Base-by-base conservation (phyloP, 2,329 filamentous ascomycete species). In the Fusarium musae region DNA sequence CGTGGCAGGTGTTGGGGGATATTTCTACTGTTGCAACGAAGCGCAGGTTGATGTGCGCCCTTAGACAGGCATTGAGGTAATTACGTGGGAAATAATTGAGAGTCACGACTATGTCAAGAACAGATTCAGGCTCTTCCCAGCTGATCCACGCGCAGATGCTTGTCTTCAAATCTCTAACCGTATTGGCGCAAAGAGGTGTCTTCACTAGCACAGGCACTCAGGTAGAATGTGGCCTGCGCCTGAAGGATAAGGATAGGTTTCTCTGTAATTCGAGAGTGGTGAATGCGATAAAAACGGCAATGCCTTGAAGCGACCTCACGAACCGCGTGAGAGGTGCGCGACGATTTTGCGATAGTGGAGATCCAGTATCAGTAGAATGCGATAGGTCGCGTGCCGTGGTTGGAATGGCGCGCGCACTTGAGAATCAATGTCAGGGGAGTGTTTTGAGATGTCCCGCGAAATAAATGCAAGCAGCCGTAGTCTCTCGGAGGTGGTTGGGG, bases 41-140 rank as follows among this genome's bases (percentile, higher is more conserved):
- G 69, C 72, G 74, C 73, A 75, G 76, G 59, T 54, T 57, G 68
- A 63, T 69, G 68, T 72, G 68, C 74, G 70, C 69, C 73, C 66
- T 75, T 79, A 79, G 69, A 74, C 69, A 72, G 72, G 70, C 78
- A 79, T 78, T 75, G 75, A 69, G 70, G 70, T 77, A 75, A 77
- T 81, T 81, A 81, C 79, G 78, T 78, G 74, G 76, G 75, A 75
- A 75, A 79, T 73, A 77, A 77, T 77, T 78, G 80, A 75, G 74
- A 76, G 63, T 80, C 79, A 82, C 79, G 75, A 80, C 80, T 80
- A 81, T 77, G 69, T 77, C 77, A 79, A 78, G 69, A 65, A 66
- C 73, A 69, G 69, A 66, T 65, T 75, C 73, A 72, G 71, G 67
- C 57, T 75, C 68, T 70, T 64, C 75, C 74, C 73, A 66, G 65